Conservation (phyloP, 148 eudicot genomes). For the Diospyros lotus region DNA sequence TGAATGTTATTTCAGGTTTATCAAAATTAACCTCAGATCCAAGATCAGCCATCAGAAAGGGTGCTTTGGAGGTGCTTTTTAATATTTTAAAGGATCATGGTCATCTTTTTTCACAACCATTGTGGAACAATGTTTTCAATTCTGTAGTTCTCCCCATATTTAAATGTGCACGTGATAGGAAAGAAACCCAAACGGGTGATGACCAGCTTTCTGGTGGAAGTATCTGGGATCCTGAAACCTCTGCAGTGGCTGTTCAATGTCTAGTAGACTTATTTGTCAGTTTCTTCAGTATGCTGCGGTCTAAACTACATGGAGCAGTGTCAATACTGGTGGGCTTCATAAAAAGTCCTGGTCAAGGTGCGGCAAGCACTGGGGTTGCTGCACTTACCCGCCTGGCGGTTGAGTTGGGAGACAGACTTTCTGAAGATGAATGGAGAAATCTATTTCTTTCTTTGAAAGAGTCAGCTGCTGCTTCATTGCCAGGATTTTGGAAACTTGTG, state of each 20-base stretch:
- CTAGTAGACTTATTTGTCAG: slow-evolving; percentile 67
- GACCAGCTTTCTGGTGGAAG: slow-evolving; percentile 32
- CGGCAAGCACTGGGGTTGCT: slow-evolving; percentile 66
- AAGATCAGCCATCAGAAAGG: slow-evolving; percentile 81
- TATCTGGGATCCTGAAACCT: slow-evolving; percentile 82
- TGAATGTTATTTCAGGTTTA: slow-evolving; percentile 46
- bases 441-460: slow-evolving; percentile 69
- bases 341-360: slow-evolving; percentile 60
- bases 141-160: slow-evolving; percentile 81
- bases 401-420: slow-evolving; percentile 58
- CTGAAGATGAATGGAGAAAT: slow-evolving; percentile 86
- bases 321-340: slow-evolving; percentile 55
- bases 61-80: slow-evolving; percentile 91
- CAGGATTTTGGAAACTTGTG: slow-evolving; percentile 64
- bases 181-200: slow-evolving; percentile 30
- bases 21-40: slow-evolving; percentile 88
- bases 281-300: slow-evolving; percentile 58
- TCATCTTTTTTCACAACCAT: slow-evolving; percentile 68
- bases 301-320: slow-evolving; percentile 58
- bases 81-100: slow-evolving; percentile 99
- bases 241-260: slow-evolving; percentile 64
- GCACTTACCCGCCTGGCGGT: slow-evolving; percentile 71
- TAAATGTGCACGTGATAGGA: slow-evolving; percentile 31
- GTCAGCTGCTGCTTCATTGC: slow-evolving; percentile 59
- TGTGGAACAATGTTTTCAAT: slow-evolving; percentile 69